Evolutionary conservation across 257 asterid genomes (phyloP).

Genomic region (Scutellaria barbata): DNA sequence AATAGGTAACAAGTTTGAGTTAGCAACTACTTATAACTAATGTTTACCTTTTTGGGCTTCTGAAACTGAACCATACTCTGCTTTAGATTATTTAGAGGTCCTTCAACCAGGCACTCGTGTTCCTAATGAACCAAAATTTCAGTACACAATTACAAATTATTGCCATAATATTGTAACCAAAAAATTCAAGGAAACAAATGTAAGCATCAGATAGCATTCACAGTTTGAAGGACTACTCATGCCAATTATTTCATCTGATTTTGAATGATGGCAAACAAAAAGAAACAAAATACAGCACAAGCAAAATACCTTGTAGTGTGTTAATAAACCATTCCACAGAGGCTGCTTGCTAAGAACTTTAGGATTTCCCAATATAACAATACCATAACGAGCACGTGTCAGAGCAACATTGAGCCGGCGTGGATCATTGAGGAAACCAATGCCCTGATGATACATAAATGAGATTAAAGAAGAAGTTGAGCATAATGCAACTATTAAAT

Average conservation of each 20-base stretch:
- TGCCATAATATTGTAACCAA: background rate
- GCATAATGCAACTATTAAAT: background rate
- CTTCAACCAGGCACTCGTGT: constrained; percentile 98
- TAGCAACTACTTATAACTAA: background rate
- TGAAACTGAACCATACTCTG: constrained; percentile 99
- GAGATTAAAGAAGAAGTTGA: constrained; percentile 20
- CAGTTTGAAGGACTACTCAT: constrained; percentile 27
- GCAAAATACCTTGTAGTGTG: constrained; percentile 85
- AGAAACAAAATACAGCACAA: constrained; percentile 26
- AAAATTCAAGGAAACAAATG: background rate
- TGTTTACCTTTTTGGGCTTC: constrained; percentile 89
- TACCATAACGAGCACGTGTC: constrained; percentile 99
- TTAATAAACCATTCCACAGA: constrained; percentile 89
- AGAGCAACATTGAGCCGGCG: constrained; percentile 98
- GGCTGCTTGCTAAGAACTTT: constrained; percentile 97
- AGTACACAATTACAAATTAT: constrained; percentile 20
- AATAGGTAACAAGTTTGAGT: constrained; percentile 9
- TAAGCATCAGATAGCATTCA: constrained; percentile 6
- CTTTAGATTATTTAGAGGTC: constrained; percentile 93
- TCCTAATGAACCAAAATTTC: constrained; percentile 54
- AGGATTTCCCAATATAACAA: constrained; percentile 95
- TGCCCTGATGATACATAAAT: constrained; percentile 60
- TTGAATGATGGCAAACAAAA: background rate
- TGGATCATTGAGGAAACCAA: constrained; percentile 98
- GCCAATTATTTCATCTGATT: constrained; percentile 14